A percentile compares a stretch with the other conserved stretches of the same genome.
Evolutionary conservation across 352 stramenopile genomes (phyloP).

Genomic region (Phytophthora colocasiae): DNA sequence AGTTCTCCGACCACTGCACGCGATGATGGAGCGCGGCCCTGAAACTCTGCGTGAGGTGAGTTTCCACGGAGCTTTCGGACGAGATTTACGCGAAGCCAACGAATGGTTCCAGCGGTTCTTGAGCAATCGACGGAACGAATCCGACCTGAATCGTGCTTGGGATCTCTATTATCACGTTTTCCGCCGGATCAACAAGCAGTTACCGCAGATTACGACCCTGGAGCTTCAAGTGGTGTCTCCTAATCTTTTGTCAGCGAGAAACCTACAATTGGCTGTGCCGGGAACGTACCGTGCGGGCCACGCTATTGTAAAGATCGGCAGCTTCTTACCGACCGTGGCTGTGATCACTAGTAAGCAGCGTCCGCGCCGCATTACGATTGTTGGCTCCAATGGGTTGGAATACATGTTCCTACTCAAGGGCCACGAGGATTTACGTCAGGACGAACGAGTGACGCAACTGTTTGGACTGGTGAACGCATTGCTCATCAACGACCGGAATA

Average conservation of each 20-base stretch:
- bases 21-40: slow-evolving; percentile 90
- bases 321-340: slow-evolving; percentile 94
- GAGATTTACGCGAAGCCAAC: slow-evolving; percentile 89
- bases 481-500: slow-evolving; percentile 96
- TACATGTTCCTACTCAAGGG: slow-evolving; percentile 99
- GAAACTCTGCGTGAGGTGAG: slow-evolving; percentile 81
- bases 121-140: slow-evolving; percentile 62
- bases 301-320: slow-evolving; percentile 74
- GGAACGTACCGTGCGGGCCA: slow-evolving; percentile 87
- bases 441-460: slow-evolving; percentile 99
- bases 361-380: slow-evolving; percentile 95
- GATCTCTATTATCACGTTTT: slow-evolving; percentile 99
- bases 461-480: slow-evolving; percentile 99
- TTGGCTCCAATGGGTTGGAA: slow-evolving; percentile 96
- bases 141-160: slow-evolving; percentile 96
- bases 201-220: slow-evolving; percentile 95
- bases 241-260: slow-evolving; percentile 91
- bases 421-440: slow-evolving; percentile 99
- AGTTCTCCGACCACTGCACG: slow-evolving; percentile 94
- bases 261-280: slow-evolving; percentile 96
- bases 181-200: slow-evolving; percentile 85
- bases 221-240: slow-evolving; percentile 97
- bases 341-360: slow-evolving; percentile 99
- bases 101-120: slow-evolving; percentile 80
- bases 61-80: slow-evolving; percentile 92